Conservation (phyloP, 176 grass and related monocot genomes). For the Oryza nivara region DNA sequence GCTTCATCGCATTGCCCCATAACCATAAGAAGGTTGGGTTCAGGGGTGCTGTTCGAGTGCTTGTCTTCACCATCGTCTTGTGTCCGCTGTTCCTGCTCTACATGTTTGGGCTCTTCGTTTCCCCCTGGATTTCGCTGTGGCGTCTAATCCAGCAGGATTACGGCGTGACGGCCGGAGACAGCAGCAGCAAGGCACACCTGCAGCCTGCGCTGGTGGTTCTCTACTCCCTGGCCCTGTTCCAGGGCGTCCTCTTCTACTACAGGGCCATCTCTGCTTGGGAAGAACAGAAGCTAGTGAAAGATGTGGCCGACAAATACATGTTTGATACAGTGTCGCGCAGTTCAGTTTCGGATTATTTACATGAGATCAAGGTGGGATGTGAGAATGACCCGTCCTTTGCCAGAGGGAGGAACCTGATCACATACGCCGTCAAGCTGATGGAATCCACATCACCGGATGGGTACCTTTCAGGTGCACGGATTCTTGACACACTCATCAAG, state of each 20-base stretch:
- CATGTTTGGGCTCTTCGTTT: neutral
- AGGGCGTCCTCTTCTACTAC: neutral
- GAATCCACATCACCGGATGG: neutral
- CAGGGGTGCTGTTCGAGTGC: too few species aligned
- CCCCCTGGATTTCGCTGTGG: neutral
- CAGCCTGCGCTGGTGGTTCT: neutral
- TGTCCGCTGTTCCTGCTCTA: neutral
- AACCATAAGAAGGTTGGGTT: too few species aligned
- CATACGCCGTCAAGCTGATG: neutral
- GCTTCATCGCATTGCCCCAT: neutral
- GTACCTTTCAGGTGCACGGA: neutral
- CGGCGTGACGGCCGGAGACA: neutral
- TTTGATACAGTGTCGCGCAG: accelerated
- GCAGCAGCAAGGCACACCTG: neutral
- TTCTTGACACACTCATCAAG: neutral
- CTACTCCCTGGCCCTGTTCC: neutral
- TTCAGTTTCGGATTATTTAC: neutral
- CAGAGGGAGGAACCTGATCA: slow-evolving; percentile 10
- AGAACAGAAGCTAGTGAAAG: neutral
- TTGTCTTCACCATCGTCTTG: neutral
- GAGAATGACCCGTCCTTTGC: neutral
- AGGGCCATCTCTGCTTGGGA: neutral
- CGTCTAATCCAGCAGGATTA: neutral
- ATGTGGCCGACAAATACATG: neutral
- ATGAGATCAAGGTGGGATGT: neutral